Base-by-base conservation (phyloP, 2,329 filamentous ascomycete species). In the Drechslerella dactyloides region DNA sequence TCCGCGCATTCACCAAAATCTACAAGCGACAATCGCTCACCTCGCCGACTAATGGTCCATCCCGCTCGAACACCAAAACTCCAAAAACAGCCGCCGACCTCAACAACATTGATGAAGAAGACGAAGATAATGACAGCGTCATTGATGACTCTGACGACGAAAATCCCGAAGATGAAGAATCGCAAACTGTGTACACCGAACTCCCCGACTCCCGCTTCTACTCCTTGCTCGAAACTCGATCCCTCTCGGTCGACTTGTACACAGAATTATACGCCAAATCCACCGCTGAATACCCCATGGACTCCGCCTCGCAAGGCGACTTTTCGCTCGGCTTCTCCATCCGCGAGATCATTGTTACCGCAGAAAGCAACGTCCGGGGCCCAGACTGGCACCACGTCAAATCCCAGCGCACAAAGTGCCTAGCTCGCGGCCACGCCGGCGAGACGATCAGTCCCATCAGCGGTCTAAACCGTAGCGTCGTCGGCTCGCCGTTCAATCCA, bases 311-410 rank as follows among this genome's bases (percentile, higher is more conserved):
- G 11, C 62, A 73, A 55, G 69, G 69, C 27, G 69, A 73, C 44
- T 73, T 73, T 19, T 73, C 69, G 1, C 69, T 73, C 23, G 69
- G 69, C n/a, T 68, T 73, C 46, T 73, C 69, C 44, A 73, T 73
- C 52, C 44, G 69, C 35, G 69, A 73, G 46, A 73, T 73, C 27
- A 68, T 73, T 30, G 69, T 73, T 27, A 73, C 69, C 1, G 57
- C 62, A 5, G 69, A 73, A 37, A 68, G 62, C 58, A 68, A 66
- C 37, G 69, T 73, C 37, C 56, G 69, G 13, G 69, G 69, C 3
- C 69, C 69, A 1, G 69, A 73, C 30, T 73, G 69, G 69, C 58
- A 66, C 42, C 62, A 66, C 42, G 63, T 66, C 17, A 73, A 73
- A 50, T 58, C 62, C 15, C 69, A 73, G 35, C 61, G 69, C n/a